Conservation (phyloP, 2,329 filamentous ascomycete genomes). For the Alternaria arbusti region DNA sequence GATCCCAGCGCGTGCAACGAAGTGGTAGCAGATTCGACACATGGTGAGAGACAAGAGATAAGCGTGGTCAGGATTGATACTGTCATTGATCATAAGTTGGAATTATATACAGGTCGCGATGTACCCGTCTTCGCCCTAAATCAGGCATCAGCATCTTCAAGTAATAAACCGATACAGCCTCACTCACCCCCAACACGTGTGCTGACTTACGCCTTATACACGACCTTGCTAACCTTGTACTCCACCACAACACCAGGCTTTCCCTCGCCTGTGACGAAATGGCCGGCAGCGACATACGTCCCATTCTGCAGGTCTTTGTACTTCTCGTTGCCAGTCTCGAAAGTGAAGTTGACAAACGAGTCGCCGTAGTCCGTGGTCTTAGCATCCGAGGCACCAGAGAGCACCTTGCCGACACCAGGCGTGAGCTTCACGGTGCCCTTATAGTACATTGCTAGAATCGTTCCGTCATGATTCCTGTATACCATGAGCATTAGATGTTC, state of each 20-base stretch:
- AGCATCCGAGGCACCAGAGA: slow-evolving; percentile 27
- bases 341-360: slow-evolving; percentile 38
- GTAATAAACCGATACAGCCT: neutral
- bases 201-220: slow-evolving; percentile 10
- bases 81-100: neutral
- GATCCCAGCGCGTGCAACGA: neutral
- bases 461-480: slow-evolving; percentile 24
- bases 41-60: neutral
- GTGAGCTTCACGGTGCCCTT: slow-evolving; percentile 38
- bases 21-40: neutral
- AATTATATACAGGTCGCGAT: neutral
- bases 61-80: too few relatives aligned
- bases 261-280: slow-evolving; percentile 33
- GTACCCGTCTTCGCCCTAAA: neutral
- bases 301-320: slow-evolving; percentile 40
- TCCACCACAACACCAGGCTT: slow-evolving; percentile 32
- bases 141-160: neutral
- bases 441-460: slow-evolving; percentile 43
- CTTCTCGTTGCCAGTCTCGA: slow-evolving; percentile 37
- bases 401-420: slow-evolving; percentile 28
- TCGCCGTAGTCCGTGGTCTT: slow-evolving; percentile 40
- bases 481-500: neutral
- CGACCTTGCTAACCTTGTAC: slow-evolving; percentile 41
- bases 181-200: neutral
- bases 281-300: slow-evolving; percentile 38